Evolutionary conservation across 805 yeast species (phyloP).

Genomic region (Peterozyma toletana): DNA sequence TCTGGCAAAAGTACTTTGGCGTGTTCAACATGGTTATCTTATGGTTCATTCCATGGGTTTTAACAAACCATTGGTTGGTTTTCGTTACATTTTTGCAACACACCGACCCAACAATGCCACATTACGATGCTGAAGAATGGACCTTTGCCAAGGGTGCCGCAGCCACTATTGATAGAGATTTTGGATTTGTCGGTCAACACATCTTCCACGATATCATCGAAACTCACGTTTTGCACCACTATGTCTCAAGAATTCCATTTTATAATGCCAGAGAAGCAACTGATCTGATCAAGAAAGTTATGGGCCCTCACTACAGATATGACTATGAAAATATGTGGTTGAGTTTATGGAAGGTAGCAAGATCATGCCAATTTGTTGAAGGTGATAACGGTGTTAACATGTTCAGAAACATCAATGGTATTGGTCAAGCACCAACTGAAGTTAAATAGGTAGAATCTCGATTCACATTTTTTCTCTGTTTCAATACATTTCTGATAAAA

Average conservation of each 20-base stretch:
- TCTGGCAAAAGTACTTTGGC: conserved; percentile 43
- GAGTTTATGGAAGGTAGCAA: conserved; percentile 47
- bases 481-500: no score
- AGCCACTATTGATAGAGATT: conserved; percentile 56
- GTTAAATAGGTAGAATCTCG: not conserved
- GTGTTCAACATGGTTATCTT: conserved; percentile 41
- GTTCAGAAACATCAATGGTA: conserved; percentile 53
- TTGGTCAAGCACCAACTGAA: conserved; percentile 26
- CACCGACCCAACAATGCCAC: conserved; percentile 54
- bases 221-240: conserved; percentile 52
- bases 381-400: conserved; percentile 59
- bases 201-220: conserved; percentile 54
- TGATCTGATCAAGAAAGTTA: conserved; percentile 41
- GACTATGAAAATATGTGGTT: conserved; percentile 51
- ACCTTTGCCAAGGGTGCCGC: conserved; percentile 63
- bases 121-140: conserved; percentile 50
- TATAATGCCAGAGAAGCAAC: conserved; percentile 49
- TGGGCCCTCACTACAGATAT: conserved; percentile 45
- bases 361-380: conserved; percentile 67
- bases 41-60: conserved; percentile 53
- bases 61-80: conserved; percentile 62
- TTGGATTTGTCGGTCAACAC: conserved; percentile 50
- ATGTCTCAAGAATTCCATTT: conserved; percentile 47
- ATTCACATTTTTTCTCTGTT: not conserved
- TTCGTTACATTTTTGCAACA: conserved; percentile 58